These are phyloP conservation scores for Escovopsis sp. DNA, from an alignment of 2,329 filamentous ascomycete species.

Conservation along the genomic window DNA sequence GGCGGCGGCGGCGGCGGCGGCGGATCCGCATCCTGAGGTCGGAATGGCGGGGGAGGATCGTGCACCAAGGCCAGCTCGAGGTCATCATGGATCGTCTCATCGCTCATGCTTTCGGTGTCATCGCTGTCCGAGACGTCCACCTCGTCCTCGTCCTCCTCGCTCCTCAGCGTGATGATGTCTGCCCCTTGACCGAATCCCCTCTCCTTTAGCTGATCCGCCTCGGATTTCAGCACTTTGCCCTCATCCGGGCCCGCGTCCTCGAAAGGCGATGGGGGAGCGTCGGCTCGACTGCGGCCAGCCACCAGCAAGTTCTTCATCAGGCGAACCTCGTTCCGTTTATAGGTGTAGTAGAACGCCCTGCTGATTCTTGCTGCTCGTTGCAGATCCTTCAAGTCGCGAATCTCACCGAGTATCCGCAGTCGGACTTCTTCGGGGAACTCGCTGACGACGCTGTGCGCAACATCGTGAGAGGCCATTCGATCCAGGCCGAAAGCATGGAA, in stretches of 20 bases:
- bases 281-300: constrained; percentile 5
- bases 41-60: constrained; percentile 6
- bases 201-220: constrained; percentile 17
- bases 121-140: constrained; percentile 13
- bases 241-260: constrained; percentile 14
- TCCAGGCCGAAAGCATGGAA: constrained; percentile 14
- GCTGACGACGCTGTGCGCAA: constrained; percentile 17
- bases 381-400: constrained; percentile 28
- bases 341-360: constrained; percentile 28
- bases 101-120: constrained; percentile 8
- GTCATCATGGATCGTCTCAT: constrained; percentile 3
- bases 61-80: not conserved
- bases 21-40: constrained; percentile 2
- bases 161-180: constrained; percentile 17
- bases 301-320: constrained; percentile 23
- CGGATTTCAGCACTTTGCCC: constrained; percentile 19
- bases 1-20: constrained; percentile 5
- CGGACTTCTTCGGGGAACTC: constrained; percentile 23
- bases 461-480: constrained; percentile 19
- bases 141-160: constrained; percentile 16
- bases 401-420: constrained; percentile 24
- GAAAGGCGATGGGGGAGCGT: constrained; percentile 11
- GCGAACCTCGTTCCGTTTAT: constrained; percentile 27
- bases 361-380: constrained; percentile 27
- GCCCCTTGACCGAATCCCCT: constrained; percentile 11